A percentile compares a stretch with the other conserved stretches of the same genome.
phyloP scores from a whole-genome alignment of 208 protist species.

The Trypanosomatidae sp. region DNA sequence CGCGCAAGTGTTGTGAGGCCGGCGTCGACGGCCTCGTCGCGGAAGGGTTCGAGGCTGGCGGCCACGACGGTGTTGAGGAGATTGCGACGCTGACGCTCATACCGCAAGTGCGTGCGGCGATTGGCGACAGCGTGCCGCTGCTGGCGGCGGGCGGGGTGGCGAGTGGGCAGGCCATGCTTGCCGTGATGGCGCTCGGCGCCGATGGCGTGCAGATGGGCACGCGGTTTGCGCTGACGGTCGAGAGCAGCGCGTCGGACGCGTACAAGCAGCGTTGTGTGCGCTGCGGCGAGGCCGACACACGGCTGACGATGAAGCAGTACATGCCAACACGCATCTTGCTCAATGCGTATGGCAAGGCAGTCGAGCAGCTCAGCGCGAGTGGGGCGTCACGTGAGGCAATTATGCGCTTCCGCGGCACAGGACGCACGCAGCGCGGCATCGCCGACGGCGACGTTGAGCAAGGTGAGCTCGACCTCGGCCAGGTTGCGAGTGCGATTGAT shows the following conservation, averaged over 20 bases:
- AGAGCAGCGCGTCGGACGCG: constrained; percentile 24
- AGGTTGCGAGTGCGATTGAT: constrained; percentile 25
- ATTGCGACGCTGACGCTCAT: constrained; percentile 55
- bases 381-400: constrained; percentile 27
- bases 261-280: constrained; percentile 35
- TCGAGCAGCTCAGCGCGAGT: constrained; percentile 15
- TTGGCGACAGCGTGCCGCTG: constrained; percentile 52
- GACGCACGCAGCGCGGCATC: constrained; percentile 34
- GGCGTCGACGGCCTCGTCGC: constrained; percentile 69
- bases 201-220: constrained; percentile 71
- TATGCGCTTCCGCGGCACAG: constrained; percentile 16
- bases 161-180: constrained; percentile 34
- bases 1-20: constrained; percentile 47
- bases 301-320: constrained; percentile 41
- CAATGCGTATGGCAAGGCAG: constrained; percentile 41
- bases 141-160: constrained; percentile 59
- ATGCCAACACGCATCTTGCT: constrained; percentile 44
- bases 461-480: constrained; percentile 54
- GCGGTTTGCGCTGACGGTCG: constrained; percentile 52
- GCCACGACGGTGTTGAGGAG: constrained; percentile 53
- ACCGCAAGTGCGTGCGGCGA: constrained; percentile 27
- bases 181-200: constrained; percentile 57
- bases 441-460: constrained; percentile 35
- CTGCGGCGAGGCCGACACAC: constrained; percentile 32
- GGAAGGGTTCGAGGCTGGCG: constrained; percentile 70